Conservation (phyloP, 805 yeast species). For the Sungouiozyma ichnusensis region DNA sequence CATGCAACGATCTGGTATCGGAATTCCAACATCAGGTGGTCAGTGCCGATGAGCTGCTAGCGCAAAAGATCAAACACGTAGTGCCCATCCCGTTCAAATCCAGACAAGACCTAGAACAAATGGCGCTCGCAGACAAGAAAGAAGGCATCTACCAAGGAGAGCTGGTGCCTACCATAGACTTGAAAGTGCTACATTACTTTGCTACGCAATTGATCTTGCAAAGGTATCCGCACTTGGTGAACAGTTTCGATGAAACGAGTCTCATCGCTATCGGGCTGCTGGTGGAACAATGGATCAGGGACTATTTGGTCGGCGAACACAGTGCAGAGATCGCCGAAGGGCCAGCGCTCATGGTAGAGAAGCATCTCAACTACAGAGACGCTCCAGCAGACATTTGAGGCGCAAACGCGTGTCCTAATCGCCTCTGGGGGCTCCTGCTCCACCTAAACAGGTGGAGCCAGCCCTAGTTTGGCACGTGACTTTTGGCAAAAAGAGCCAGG, state of each 20-base stretch:
- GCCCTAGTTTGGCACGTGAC: too few relatives aligned
- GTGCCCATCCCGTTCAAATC: slow-evolving; percentile 27
- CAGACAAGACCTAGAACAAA: slow-evolving; percentile 20
- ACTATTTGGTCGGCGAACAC: slow-evolving; percentile 12
- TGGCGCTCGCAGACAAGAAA: slow-evolving; percentile 13
- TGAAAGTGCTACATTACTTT: slow-evolving; percentile 30
- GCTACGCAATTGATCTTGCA: slow-evolving; percentile 23
- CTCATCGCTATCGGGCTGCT: slow-evolving; percentile 29
- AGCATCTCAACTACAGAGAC: slow-evolving; percentile 17
- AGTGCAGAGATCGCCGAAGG: slow-evolving; percentile 9
- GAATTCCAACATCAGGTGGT: slow-evolving; percentile 18
- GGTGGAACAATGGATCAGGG: slow-evolving; percentile 31
- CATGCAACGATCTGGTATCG: slow-evolving; percentile 20
- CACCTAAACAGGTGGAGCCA: background rate
- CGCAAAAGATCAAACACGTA: slow-evolving; percentile 16
- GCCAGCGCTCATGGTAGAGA: slow-evolving; percentile 16
- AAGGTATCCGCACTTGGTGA: slow-evolving; percentile 21
- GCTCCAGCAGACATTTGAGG: slow-evolving; percentile 20
- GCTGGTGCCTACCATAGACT: slow-evolving; percentile 23
- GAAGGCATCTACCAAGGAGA: slow-evolving; percentile 23
- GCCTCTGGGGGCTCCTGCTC: too few relatives aligned
- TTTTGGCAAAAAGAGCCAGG: too few relatives aligned
- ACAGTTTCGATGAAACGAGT: slow-evolving; percentile 30
- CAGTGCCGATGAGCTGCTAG: slow-evolving; percentile 26
- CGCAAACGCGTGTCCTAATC: too few relatives aligned